Evolutionary conservation across 495 filamentous ascomycete species (phyloP).

Genomic region (Apiosordaria backusii): DNA sequence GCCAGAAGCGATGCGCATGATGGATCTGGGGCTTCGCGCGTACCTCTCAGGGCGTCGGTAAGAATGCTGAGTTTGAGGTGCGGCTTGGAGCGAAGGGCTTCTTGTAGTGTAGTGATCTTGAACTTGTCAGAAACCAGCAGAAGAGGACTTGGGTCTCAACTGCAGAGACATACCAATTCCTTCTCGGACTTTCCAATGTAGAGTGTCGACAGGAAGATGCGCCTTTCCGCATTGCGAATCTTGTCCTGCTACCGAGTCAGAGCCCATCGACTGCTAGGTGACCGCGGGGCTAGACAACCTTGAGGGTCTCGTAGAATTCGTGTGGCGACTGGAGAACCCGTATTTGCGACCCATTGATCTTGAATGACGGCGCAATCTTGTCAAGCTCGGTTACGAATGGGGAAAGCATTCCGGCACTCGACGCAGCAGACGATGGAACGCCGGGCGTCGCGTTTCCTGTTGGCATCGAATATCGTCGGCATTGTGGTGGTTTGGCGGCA

Average conservation of each 20-base stretch:
- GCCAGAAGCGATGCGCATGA: constrained; percentile 89
- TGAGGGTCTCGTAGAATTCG: constrained; percentile 85
- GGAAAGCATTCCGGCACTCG: constrained; percentile 49
- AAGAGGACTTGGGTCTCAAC: neutral
- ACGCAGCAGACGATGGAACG: constrained; percentile 21
- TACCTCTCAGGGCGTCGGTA: constrained; percentile 89
- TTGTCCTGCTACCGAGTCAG: constrained; percentile 47
- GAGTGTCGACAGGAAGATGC: constrained; percentile 88
- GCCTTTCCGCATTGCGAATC: constrained; percentile 70
- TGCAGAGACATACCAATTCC: constrained; percentile 59
- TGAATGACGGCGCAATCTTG: constrained; percentile 82
- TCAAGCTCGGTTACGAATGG: constrained; percentile 79
- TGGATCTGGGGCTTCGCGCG: constrained; percentile 80
- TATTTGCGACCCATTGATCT: constrained; percentile 76
- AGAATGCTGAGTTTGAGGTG: constrained; percentile 82
- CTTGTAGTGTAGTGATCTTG: constrained; percentile 72
- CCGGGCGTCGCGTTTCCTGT: constrained; percentile 29
- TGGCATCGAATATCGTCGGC: constrained; percentile 44
- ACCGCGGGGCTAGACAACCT: constrained; percentile 31
- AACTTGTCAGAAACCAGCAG: constrained; percentile 15
- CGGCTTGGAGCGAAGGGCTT: constrained; percentile 69
- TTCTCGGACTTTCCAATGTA: constrained; percentile 95
- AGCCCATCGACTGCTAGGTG: neutral
- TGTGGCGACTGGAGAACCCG: constrained; percentile 70
- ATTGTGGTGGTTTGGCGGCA: constrained; percentile 30